phyloP scores from a whole-genome alignment of 495 filamentous ascomycete species.

The Extremus antarcticus region DNA sequence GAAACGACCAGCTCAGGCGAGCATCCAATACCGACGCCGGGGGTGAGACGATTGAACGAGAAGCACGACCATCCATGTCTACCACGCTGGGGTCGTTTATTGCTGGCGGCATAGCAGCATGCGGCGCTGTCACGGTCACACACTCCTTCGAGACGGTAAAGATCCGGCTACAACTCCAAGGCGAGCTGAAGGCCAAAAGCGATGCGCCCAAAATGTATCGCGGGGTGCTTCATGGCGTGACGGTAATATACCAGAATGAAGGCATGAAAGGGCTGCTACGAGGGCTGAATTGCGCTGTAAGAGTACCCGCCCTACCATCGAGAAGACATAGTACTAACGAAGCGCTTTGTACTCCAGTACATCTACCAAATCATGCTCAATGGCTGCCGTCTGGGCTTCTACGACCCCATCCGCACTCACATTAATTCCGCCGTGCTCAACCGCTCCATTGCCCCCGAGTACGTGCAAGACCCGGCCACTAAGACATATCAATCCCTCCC shows the following conservation, averaged over 20 bases:
- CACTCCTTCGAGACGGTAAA: slow-evolving; percentile 99
- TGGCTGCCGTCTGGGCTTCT: slow-evolving; percentile 92
- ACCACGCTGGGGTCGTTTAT: slow-evolving; percentile 53
- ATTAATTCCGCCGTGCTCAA: slow-evolving; percentile 38
- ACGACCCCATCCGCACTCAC: slow-evolving; percentile 75
- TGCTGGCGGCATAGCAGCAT: slow-evolving; percentile 90
- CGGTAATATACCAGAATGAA: slow-evolving; percentile 86
- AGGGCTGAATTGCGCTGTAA: slow-evolving; percentile 75
- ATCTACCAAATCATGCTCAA: slow-evolving; percentile 96
- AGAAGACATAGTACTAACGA: too few species aligned
- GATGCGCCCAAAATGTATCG: slow-evolving; percentile 77
- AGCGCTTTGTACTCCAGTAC: slow-evolving; percentile 48
- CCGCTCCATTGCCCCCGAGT: slow-evolving; percentile 34
- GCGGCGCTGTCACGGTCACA: slow-evolving; percentile 93
- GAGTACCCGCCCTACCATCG: too few species aligned
- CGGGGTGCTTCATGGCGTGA: slow-evolving; percentile 85
- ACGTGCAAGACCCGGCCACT: not conserved
- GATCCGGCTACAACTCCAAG: slow-evolving; percentile 94
- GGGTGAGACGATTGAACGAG: not conserved
- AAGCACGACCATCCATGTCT: slow-evolving; percentile 17
- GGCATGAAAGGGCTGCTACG: slow-evolving; percentile 76
- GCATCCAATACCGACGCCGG: not conserved
- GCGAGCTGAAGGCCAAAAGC: slow-evolving; percentile 79
- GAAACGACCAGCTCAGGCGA: not conserved
- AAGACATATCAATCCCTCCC: slow-evolving; percentile 57